phyloP scores from a whole-genome alignment of 2,329 filamentous ascomycete genomes.

The Pseudogymnoascus sp. region DNA sequence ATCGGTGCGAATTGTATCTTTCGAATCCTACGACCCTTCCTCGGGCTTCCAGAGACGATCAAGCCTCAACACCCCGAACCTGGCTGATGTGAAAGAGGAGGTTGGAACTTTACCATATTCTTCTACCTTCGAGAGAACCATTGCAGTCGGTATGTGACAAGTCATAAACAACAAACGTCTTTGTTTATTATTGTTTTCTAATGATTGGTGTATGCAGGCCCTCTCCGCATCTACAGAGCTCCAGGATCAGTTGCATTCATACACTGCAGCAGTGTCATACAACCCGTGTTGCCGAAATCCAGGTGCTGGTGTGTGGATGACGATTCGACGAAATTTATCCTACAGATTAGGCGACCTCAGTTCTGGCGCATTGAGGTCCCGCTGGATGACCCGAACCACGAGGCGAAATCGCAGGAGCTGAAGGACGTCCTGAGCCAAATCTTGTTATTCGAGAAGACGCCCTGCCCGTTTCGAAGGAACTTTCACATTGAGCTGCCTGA shows the following conservation, averaged over 20 bases:
- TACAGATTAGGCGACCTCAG: slow-evolving; percentile 72
- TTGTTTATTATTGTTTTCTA: not conserved
- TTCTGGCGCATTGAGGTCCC: slow-evolving; percentile 91
- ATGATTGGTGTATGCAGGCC: slow-evolving; percentile 40
- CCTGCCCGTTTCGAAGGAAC: slow-evolving; percentile 72
- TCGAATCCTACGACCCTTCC: slow-evolving; percentile 30
- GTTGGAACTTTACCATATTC: slow-evolving; percentile 64
- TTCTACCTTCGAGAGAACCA: slow-evolving; percentile 69
- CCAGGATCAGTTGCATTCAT: slow-evolving; percentile 82
- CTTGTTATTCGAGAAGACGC: slow-evolving; percentile 78
- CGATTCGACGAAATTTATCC: slow-evolving; percentile 70
- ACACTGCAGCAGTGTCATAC: slow-evolving; percentile 72
- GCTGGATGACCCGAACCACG: slow-evolving; percentile 54
- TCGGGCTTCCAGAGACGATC: slow-evolving; percentile 11
- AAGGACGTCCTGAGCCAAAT: slow-evolving; percentile 64
- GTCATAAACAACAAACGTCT: not conserved
- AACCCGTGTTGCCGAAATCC: slow-evolving; percentile 80
- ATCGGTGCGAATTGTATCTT: slow-evolving; percentile 43
- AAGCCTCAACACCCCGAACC: slow-evolving; percentile 23
- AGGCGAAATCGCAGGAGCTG: slow-evolving; percentile 55
- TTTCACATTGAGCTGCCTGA: slow-evolving; percentile 71
- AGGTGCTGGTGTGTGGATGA: slow-evolving; percentile 93
- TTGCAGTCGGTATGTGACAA: slow-evolving; percentile 59
- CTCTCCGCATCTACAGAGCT: slow-evolving; percentile 76
- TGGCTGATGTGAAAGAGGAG: slow-evolving; percentile 37